Percentiles rank a stretch among this genome's conserved stretches.
These are phyloP conservation scores for Dryadomyces quercus-mongolicae DNA, from an alignment of 2,329 filamentous ascomycete genomes.

Conservation along the genomic window DNA sequence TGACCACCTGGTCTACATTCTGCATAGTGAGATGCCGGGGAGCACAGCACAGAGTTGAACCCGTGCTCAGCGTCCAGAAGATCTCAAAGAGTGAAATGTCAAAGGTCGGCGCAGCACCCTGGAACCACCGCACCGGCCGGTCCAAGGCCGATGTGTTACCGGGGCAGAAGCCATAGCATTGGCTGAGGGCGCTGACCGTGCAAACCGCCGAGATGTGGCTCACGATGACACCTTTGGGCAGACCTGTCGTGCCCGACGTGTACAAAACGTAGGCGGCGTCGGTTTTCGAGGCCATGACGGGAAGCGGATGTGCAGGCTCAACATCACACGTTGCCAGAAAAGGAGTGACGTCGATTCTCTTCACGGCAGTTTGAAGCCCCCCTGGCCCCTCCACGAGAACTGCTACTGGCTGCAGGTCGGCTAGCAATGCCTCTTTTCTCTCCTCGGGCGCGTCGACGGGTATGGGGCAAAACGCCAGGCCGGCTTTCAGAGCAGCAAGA, in stretches of 20 bases:
- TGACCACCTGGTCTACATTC: conserved; percentile 13
- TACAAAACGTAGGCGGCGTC: conserved; percentile 37
- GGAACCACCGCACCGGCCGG: conserved; percentile 22
- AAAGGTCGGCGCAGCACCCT: conserved; percentile 23
- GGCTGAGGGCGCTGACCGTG: conserved; percentile 19
- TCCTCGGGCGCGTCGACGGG: conserved; percentile 21
- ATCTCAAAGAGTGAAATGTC: conserved; percentile 13
- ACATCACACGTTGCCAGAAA: neutral
- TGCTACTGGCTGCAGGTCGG: neutral
- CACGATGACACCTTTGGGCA: conserved; percentile 46
- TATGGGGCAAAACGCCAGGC: conserved; percentile 24
- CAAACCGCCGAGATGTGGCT: conserved; percentile 28
- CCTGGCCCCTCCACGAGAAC: neutral
- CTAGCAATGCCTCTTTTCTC: conserved; percentile 16
- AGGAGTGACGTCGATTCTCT: neutral
- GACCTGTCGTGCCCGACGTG: conserved; percentile 47
- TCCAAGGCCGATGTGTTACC: neutral
- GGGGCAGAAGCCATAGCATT: conserved; percentile 7
- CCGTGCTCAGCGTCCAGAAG: conserved; percentile 15
- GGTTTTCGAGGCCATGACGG: neutral
- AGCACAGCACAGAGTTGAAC: conserved; percentile 23
- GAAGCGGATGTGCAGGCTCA: neutral
- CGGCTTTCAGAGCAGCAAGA: conserved; percentile 22
- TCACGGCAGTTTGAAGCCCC: no score
- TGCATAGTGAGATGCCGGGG: conserved; percentile 17